These are phyloP conservation scores for Kwoniella dejecticola DNA, from an alignment of 768 basidiomycete genomes.

Conservation along the genomic window DNA sequence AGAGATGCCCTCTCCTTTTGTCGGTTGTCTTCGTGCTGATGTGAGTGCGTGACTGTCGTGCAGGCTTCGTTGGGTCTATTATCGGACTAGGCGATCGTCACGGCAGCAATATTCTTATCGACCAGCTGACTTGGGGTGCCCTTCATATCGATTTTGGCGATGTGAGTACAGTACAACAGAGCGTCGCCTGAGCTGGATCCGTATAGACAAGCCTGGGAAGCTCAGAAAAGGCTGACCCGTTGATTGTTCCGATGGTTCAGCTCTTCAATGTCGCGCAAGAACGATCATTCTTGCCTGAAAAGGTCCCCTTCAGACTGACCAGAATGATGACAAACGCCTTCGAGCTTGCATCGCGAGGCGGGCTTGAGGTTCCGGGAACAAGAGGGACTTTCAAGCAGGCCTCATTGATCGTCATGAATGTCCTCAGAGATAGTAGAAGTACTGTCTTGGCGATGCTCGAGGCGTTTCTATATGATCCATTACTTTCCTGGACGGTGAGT, in stretches of 20 bases:
- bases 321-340: slow-evolving; percentile 57
- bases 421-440: slow-evolving; percentile 54
- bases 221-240: no score
- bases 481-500: slow-evolving; percentile 52
- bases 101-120: slow-evolving; percentile 52
- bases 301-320: slow-evolving; percentile 57
- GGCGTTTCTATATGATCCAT: slow-evolving; percentile 57
- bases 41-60: not conserved
- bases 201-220: no score
- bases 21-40: no score
- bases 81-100: slow-evolving; percentile 58
- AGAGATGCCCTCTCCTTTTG: not conserved
- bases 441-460: slow-evolving; percentile 56
- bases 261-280: slow-evolving; percentile 54
- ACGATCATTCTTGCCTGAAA: slow-evolving; percentile 54
- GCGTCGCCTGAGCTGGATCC: no score
- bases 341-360: slow-evolving; percentile 46
- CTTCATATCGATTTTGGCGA: slow-evolving; percentile 56
- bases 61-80: slow-evolving; percentile 56
- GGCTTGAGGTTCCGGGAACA: slow-evolving; percentile 41
- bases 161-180: slow-evolving; percentile 43
- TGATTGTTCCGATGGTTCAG: no score
- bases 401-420: slow-evolving; percentile 52
- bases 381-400: slow-evolving; percentile 55
- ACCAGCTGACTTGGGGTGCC: slow-evolving; percentile 49